These are phyloP conservation scores for Zygoascus ofunaensis DNA, from an alignment of 805 yeast genomes.

Conservation along the genomic window DNA sequence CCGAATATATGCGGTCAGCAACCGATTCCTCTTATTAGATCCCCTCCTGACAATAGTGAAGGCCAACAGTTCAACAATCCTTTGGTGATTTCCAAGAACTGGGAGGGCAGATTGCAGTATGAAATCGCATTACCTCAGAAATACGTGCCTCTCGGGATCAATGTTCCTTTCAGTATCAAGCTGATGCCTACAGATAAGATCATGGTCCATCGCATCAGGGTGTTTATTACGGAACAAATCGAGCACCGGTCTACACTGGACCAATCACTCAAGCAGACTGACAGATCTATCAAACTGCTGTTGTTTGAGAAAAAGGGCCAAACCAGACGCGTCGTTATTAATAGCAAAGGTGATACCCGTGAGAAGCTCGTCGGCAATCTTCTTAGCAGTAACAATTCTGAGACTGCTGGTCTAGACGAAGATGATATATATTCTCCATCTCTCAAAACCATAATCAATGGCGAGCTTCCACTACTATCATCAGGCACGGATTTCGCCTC, in stretches of 20 bases:
- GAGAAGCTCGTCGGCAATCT: conserved; percentile 10
- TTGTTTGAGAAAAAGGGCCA: conserved; percentile 56
- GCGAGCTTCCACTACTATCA: conserved; percentile 10
- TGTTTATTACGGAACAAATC: conserved; percentile 76
- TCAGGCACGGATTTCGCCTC: conserved; percentile 6
- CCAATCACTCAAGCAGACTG: conserved; percentile 60
- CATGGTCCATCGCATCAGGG: conserved; percentile 74
- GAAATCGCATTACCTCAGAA: conserved; percentile 88
- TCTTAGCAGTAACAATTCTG: neutral
- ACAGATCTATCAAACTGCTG: conserved; percentile 26
- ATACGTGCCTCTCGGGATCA: conserved; percentile 73
- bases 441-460: conserved; percentile 6
- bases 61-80: conserved; percentile 88
- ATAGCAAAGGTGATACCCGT: neutral
- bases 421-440: conserved; percentile 2
- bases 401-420: neutral
- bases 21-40: conserved; percentile 60
- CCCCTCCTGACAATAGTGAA: conserved; percentile 53
- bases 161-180: conserved; percentile 73
- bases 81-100: conserved; percentile 75
- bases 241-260: conserved; percentile 89
- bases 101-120: conserved; percentile 88
- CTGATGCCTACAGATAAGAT: conserved; percentile 84
- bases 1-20: conserved; percentile 55
- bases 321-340: conserved; percentile 8